Base-by-base conservation (phyloP, 2,329 filamentous ascomycete species). In the Aspergillus ustus region DNA sequence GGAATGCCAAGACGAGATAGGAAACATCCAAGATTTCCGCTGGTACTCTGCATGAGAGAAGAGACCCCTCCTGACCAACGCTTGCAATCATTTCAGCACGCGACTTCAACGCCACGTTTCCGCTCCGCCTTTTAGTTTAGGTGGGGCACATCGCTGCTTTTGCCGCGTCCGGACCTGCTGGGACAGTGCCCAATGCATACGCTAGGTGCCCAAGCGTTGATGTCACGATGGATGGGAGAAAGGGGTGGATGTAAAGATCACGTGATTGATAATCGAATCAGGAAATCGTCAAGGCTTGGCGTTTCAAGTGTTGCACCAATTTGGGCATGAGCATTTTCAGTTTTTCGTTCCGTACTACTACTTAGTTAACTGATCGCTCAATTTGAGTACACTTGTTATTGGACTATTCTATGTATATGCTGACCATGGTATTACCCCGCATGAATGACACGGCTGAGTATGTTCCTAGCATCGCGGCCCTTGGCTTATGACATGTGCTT, bases 221-320 rank as follows among this genome's bases (percentile, higher is more conserved):
- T 46, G 44, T 46, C 44, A 46, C 37, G 31, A 46, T n/a, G 49
- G 22, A 37, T 59, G 29, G 34, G 20, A 25, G 22, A 43, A 57
- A 51, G 50, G 57, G 57, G 56, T 40, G 40, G 20, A 51, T 46
- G 11, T 59, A 52, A 19, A 52, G 11, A 8, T 52, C 57, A 59
- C 57, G 49, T 59, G 57, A 52, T 20, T 8, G 2, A 9, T 1
- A 28, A 20, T 28, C 28, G 25, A 45, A 46, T 29, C 15, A 49
- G 59, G 52, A 34, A 52, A 52, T 46, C 28, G 44, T 25, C 46
- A 11, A 57, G 52, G 19, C 52, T 59, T 53, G 57, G 50, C 57
- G 28, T 25, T 25, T 48, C 43, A 46, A 29, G 11, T 40, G 8
- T 6, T 5, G 15, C 34, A 40, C 25, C 25, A 34, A 3, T 34